Base-by-base conservation (phyloP, 2,329 filamentous ascomycete genomes). In the Botrytis medusae region DNA sequence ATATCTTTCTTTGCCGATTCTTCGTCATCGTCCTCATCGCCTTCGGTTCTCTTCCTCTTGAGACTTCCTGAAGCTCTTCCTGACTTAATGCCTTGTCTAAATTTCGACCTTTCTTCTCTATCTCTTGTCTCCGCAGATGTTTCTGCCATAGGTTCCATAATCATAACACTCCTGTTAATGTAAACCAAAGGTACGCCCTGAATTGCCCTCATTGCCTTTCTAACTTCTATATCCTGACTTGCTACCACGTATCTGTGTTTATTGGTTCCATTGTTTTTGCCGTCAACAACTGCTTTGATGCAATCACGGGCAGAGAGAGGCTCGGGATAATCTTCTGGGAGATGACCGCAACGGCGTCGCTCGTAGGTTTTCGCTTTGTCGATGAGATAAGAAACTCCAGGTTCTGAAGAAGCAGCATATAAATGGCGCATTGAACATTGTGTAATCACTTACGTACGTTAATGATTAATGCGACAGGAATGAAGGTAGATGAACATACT, bases 381-480 rank as follows among this genome's bases (percentile, higher is more conserved):
- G 79, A 97, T 95, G 69, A 92, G 70, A 59, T 76, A 79, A 5
- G 79, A 79, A 37, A 87, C 82, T 42, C 86, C 85, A 4, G 87
- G 86, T 74, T 88, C 87, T 77, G 81, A 85, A 75, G 88, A 87
- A 71, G 86, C 85, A 29, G 86, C 86, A 83, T 95, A 95, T 62
- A 96, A 87, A 81, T 93, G 92, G 77, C 92, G 90, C 81, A 95
- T 94, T 73, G 89, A 92, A 84, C 92, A 94, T 84, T 93, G 92
- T 32, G 92, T 93, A 76, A 95, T 93, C 89, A 94, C 89, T 91
- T 74, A 25, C 2, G 12, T 14, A 67, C 71, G 75, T 77, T 60
- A 76, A 63, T 37, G 14, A 42, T 20, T 40, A 9, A 60, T 59
- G 51, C 37, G 37, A 44, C 48, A 46, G 34, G 9, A 34, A 29